phyloP scores from a whole-genome alignment of 106 monocot species.

The Vanilla planifolia region DNA sequence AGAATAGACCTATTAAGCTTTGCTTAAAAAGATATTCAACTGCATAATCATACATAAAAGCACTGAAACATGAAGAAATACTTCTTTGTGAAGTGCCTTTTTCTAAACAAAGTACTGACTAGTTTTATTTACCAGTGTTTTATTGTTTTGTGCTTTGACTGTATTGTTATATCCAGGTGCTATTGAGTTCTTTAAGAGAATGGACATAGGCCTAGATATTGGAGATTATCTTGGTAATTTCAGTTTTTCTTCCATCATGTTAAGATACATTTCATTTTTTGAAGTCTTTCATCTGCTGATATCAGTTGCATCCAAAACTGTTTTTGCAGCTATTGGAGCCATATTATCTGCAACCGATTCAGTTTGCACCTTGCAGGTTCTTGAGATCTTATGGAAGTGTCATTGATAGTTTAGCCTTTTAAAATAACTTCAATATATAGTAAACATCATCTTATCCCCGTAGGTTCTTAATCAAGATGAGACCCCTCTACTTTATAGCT shows the following conservation, averaged over 20 bases:
- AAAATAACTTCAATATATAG: neutral
- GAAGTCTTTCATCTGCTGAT: neutral
- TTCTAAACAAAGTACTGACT: neutral
- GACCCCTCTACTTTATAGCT: conserved; percentile 87
- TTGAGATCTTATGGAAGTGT: neutral
- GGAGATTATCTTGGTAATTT: conserved; percentile 89
- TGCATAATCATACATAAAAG: neutral
- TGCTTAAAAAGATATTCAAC: neutral
- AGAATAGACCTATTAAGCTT: neutral
- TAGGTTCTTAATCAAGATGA: conserved; percentile 98
- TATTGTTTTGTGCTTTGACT: conserved; percentile 7
- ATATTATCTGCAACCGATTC: conserved; percentile 99
- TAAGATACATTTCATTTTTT: neutral
- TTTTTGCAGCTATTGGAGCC: conserved; percentile 83
- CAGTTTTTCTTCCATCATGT: conserved; percentile 2
- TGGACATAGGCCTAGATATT: conserved; percentile 66
- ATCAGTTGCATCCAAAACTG: neutral
- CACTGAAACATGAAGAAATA: neutral
- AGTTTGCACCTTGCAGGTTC: conserved; percentile 97
- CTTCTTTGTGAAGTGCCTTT: neutral
- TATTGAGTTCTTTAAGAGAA: conserved; percentile 47
- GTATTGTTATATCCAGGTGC: conserved; percentile 48
- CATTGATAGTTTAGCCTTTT: neutral
- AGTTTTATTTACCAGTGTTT: neutral
- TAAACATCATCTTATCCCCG: conserved; percentile 7